Base-by-base conservation (phyloP, 2,329 filamentous ascomycete genomes). In the Fusarium albidum region DNA sequence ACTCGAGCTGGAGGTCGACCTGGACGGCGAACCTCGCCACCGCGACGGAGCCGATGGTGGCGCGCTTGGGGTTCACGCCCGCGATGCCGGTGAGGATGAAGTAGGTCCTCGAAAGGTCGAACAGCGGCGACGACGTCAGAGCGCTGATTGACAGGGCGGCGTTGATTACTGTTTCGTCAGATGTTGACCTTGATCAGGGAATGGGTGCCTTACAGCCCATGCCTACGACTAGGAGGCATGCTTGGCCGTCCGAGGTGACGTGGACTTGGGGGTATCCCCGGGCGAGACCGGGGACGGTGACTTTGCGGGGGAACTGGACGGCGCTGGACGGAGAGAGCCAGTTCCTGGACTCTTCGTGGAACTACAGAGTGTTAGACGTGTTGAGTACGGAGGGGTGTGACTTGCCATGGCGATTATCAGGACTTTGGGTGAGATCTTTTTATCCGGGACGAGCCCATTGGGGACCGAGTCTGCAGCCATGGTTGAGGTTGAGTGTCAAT, bases 11-110 rank as follows among this genome's bases (percentile, higher is more conserved):
- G 0, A 52, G 49, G 1, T 61, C 61, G 0, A 64, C 61, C 28
- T 64, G 61, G 3, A 64, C 12, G 1, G 61, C 59, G 13, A 64
- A 64, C n/a, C 26, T 64, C 8, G 61, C 61, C n/a, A 64, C 35
- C 0, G 61, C 61, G 6, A 64, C 61, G 11, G 61, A 64, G 0
- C 61, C 61, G 8, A 64, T 58, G 3, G 61, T 62, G 0, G 57
- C 61, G 27, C 55, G 37, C 21, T 64, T 64, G 1, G 61, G 61
- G 2, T 64, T 64, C 1, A 64, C 57, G 1, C 61, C 61, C 3
- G 61, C 61, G 1, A 64, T 64, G 2, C 61, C 61, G 1, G 61
- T 64, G 31, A 64, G 26, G 17, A 64, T 13, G 7, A 64, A 64
- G 27, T 64, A 64, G 1, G 61, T 59, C 27, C 42, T 62, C 13